Evolutionary conservation across 176 grass and related monocot genomes (phyloP), one percentile per base, ranked within the genome.

Genomic region (Areca catechu): DNA sequence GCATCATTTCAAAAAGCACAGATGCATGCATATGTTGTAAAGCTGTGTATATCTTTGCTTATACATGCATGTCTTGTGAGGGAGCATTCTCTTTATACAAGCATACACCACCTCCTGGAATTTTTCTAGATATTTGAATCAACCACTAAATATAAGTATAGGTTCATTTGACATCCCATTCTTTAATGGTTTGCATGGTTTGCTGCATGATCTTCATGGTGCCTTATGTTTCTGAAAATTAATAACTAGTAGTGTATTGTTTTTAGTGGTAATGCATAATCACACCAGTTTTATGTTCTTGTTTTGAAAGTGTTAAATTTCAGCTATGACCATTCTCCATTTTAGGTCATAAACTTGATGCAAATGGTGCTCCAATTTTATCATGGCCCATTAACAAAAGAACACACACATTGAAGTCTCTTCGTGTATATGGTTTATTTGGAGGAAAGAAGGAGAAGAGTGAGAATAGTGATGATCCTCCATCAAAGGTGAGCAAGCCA

Each of bases 371-470:
- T 69, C 60, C 62, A 20, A 83, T 70, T 82, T 85, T 82, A 50
- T 57, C 75, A 19, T 76, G 60, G 63, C 63, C 80, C 48, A 66
- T 50, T 61, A 72, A 60, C 57, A 86, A 67, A 83, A 69, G 69
- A 66, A 22, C 67, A 19, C 28, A 20, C 58, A 75, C 29, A 63
- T 79, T 69, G 62, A 88, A 69, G 75, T 51, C 87, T 22, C 72
- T 98, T 30, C 81, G 76, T 4, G 76, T 89, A n/a, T 92, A 84
- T 70, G 78, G 87, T 77, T 78, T 98, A 73, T 98, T 98, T 80
- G 93, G 93, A 61, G 84, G 93, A 62, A 89, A 98, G 50, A 98
- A 98, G 21, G 86, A 92, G 28, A 98, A 92, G 76, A 77, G 77
- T 54, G 93, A 92, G 54, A 84, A 75, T 20, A 73, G 78, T 59